phyloP scores from a whole-genome alignment of 169 alveolate species.

The Perkinsus chesapeaki region DNA sequence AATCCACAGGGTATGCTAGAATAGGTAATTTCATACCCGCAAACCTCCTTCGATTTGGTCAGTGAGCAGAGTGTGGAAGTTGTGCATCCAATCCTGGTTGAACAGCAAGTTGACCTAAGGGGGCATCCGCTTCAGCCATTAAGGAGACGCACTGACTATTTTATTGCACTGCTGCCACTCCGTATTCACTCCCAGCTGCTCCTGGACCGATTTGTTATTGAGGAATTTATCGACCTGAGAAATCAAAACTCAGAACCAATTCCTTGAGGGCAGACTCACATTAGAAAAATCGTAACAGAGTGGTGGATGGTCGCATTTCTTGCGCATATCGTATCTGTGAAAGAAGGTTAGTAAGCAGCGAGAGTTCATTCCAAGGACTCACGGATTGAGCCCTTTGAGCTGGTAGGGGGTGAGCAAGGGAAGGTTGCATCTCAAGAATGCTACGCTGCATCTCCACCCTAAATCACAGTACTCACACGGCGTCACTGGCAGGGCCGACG shows the following conservation, averaged over 20 bases:
- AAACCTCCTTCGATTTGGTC: background rate
- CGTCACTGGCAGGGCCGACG: too few relatives aligned
- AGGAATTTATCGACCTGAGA: slow-evolving; percentile 20
- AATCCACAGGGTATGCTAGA: too few relatives aligned
- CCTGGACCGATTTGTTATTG: slow-evolving; percentile 22
- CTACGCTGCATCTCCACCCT: background rate
- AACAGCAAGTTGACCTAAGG: slow-evolving; percentile 22
- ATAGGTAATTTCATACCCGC: too few relatives aligned
- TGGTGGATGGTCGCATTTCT: slow-evolving; percentile 54
- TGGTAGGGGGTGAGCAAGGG: background rate
- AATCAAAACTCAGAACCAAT: too few relatives aligned
- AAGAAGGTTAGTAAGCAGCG: background rate
- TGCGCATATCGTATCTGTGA: slow-evolving; percentile 57
- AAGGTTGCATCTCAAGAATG: background rate
- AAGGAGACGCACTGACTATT: background rate
- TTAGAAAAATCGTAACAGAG: slow-evolving; percentile 53
- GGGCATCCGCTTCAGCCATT: too few relatives aligned
- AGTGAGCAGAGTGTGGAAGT: slow-evolving; percentile 35
- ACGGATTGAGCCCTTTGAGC: background rate
- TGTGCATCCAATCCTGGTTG: slow-evolving; percentile 45
- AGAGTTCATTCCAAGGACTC: background rate
- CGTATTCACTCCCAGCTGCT: slow-evolving; percentile 38
- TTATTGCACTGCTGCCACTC: slow-evolving; percentile 50
- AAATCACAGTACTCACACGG: too few relatives aligned
- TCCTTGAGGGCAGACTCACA: too few relatives aligned